phyloP scores from a whole-genome alignment of 2,329 filamentous ascomycete genomes.

The Blastomyces silverae region DNA sequence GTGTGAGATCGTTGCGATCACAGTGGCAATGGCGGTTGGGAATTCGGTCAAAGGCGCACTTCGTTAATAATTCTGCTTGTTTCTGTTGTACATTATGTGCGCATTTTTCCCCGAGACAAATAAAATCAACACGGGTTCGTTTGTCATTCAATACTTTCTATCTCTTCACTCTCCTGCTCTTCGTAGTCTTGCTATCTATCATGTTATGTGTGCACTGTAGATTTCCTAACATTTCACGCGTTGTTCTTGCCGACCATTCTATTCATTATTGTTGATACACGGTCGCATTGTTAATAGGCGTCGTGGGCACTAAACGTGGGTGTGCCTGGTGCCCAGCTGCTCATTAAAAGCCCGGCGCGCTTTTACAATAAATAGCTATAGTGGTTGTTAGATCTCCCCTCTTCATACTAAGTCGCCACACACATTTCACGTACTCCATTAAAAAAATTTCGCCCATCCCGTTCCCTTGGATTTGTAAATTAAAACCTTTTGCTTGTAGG shows the following conservation, averaged over 20 bases:
- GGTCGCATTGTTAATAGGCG: background rate
- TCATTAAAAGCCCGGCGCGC: too few species aligned
- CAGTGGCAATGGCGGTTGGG: constrained; percentile 17
- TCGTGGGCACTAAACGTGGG: background rate
- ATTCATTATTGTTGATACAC: background rate
- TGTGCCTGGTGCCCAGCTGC: background rate
- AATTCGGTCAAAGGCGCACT: constrained; percentile 21
- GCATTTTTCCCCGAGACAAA: background rate
- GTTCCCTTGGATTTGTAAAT: too few species aligned
- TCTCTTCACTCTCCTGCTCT: background rate
- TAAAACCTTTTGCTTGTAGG: too few species aligned
- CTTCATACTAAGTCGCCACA: too few species aligned
- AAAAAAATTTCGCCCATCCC: too few species aligned
- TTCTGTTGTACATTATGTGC: constrained; percentile 19
- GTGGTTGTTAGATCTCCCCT: too few species aligned
- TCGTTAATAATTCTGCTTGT: background rate
- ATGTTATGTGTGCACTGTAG: background rate
- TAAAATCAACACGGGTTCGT: background rate
- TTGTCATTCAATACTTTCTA: background rate
- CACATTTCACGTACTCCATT: too few species aligned
- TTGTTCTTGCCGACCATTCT: background rate
- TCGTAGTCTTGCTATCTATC: background rate
- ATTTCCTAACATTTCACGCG: background rate
- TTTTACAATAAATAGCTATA: too few species aligned
- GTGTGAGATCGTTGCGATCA: constrained; percentile 6